Evolutionary conservation across 2,329 filamentous ascomycete species (phyloP).

Genomic region (Alternaria incomplexa): DNA sequence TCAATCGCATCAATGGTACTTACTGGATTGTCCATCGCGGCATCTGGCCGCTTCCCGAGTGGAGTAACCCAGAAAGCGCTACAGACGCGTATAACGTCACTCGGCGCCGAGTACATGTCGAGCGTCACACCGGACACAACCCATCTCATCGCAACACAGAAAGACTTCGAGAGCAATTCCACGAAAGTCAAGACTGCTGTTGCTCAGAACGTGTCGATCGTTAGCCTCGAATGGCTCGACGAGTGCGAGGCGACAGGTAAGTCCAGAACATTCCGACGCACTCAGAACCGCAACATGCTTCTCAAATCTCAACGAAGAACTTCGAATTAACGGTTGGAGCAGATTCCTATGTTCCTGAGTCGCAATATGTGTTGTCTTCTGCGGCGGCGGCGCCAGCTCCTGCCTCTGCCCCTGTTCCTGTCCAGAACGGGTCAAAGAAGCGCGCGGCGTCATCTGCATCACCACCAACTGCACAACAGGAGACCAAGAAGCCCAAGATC

Average conservation of each 20-base stretch:
- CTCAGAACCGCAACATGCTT: neutral
- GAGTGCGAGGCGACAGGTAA: slow-evolving; percentile 57
- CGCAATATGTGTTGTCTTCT: slow-evolving; percentile 44
- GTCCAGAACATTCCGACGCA: neutral
- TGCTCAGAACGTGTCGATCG: slow-evolving; percentile 59
- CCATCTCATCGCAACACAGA: slow-evolving; percentile 63
- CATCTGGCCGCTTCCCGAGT: slow-evolving; percentile 66
- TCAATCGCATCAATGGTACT: slow-evolving; percentile 46
- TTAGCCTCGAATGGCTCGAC: slow-evolving; percentile 67
- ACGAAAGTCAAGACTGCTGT: slow-evolving; percentile 60
- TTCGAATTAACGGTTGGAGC: neutral
- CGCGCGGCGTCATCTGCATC: slow-evolving; percentile 34
- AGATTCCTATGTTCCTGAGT: slow-evolving; percentile 47
- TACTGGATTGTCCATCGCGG: slow-evolving; percentile 58
- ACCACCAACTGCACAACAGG: slow-evolving; percentile 23
- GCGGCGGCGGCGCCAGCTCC: slow-evolving; percentile 4
- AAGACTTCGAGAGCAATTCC: slow-evolving; percentile 58
- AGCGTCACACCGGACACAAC: slow-evolving; percentile 59
- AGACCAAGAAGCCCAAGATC: slow-evolving; percentile 32
- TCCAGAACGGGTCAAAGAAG: slow-evolving; percentile 36
- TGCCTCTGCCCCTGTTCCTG: slow-evolving; percentile 6
- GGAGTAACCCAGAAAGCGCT: slow-evolving; percentile 58
- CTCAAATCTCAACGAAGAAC: neutral
- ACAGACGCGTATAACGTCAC: slow-evolving; percentile 53
- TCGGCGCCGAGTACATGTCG: slow-evolving; percentile 59